Percentiles rank a stretch among this genome's conserved stretches.
These are phyloP conservation scores for Picochlorum sp. DNA, from an alignment of 139 green algal species.

Conservation along the genomic window DNA sequence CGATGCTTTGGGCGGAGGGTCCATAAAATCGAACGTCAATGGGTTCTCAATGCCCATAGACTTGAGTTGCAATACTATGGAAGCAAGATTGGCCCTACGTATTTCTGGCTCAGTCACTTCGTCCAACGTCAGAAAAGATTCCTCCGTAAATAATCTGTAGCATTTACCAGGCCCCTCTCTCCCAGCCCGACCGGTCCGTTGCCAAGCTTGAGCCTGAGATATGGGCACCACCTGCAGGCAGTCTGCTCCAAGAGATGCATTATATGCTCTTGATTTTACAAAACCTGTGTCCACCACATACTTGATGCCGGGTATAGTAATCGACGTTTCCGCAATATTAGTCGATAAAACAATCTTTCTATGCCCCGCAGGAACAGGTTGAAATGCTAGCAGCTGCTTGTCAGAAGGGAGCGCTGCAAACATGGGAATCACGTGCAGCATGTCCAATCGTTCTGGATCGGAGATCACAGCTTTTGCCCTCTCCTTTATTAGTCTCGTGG, in stretches of 20 bases:
- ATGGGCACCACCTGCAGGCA: slow-evolving; percentile 66
- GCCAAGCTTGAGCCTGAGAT: slow-evolving; percentile 69
- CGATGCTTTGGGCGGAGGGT: slow-evolving; percentile 71
- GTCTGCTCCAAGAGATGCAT: slow-evolving; percentile 54
- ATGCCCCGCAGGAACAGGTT: slow-evolving; percentile 34
- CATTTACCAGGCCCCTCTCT: slow-evolving; percentile 75
- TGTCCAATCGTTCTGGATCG: not conserved
- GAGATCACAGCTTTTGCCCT: slow-evolving; percentile 10
- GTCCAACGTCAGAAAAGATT: slow-evolving; percentile 44
- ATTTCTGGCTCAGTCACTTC: slow-evolving; percentile 75
- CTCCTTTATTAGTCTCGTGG: slow-evolving; percentile 50
- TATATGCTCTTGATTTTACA: slow-evolving; percentile 78
- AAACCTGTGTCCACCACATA: slow-evolving; percentile 74
- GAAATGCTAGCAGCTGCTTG: slow-evolving; percentile 69
- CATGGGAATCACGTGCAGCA: slow-evolving; percentile 50
- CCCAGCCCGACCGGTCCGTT: slow-evolving; percentile 75
- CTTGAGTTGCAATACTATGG: slow-evolving; percentile 73
- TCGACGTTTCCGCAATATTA: slow-evolving; percentile 91
- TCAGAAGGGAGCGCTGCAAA: slow-evolving; percentile 74
- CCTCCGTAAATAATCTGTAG: slow-evolving; percentile 87
- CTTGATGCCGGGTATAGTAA: slow-evolving; percentile 77
- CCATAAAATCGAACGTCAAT: slow-evolving; percentile 83
- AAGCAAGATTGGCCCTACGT: slow-evolving; percentile 58
- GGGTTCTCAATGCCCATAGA: slow-evolving; percentile 84
- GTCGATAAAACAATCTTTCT: slow-evolving; percentile 82